Conservation (phyloP, 345 rosid species). For the Syzygium aromaticum region DNA sequence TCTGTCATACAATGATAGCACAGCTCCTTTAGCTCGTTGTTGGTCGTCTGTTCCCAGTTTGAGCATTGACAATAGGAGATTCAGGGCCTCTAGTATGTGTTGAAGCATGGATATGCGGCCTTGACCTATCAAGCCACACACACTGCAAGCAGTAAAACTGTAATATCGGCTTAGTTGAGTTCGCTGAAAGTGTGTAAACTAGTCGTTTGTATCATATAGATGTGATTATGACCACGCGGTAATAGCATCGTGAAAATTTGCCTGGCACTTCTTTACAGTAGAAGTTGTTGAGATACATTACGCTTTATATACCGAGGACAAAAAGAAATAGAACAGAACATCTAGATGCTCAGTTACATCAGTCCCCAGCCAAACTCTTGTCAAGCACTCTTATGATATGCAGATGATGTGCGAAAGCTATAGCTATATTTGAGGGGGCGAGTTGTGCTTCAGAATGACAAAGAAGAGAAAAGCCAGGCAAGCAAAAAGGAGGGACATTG, state of each 20-base stretch:
- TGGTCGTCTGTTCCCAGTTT: not conserved
- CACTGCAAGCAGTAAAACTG: not conserved
- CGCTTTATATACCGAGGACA: not conserved
- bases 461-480: constrained; percentile 19
- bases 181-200: not conserved
- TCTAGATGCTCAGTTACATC: not conserved
- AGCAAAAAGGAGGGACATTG: constrained; percentile 19
- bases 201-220: not conserved
- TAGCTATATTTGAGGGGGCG: not conserved
- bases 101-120: not conserved
- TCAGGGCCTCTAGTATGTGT: not conserved
- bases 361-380: not conserved
- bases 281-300: not conserved
- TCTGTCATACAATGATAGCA: not conserved
- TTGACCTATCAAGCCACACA: not conserved
- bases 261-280: not conserved
- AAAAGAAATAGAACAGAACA: not conserved
- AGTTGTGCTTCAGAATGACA: constrained; percentile 21
- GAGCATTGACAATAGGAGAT: not conserved
- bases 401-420: not conserved
- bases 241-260: not conserved
- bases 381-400: not conserved
- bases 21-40: not conserved
- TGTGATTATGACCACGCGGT: not conserved
- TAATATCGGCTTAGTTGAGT: not conserved